Conservation (phyloP, 768 basidiomycete species). For the Tylopilus cervinicoccineus region DNA sequence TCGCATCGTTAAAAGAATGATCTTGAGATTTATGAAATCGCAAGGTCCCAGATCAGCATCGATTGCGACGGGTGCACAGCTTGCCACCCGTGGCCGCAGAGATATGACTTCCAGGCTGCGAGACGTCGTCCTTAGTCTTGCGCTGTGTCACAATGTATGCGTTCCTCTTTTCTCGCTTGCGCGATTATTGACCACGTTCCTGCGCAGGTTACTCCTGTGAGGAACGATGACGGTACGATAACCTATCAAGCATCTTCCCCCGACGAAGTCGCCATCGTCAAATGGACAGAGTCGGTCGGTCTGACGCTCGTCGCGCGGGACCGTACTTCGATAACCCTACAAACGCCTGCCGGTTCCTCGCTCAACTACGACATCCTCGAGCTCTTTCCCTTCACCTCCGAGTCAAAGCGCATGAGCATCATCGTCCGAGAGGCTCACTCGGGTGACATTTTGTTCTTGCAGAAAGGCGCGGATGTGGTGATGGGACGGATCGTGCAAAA, state of each 20-base stretch:
- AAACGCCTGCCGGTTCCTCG: conserved; percentile 58
- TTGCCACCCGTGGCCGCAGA: conserved; percentile 82
- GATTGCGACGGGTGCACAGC: conserved; percentile 68
- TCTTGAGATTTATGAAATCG: conserved; percentile 14
- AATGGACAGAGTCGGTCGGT: conserved; percentile 95
- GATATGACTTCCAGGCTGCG: conserved; percentile 94
- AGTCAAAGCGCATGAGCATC: conserved; percentile 99
- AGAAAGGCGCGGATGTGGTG: conserved; percentile 98
- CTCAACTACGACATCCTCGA: conserved; percentile 84
- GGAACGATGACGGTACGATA: conserved; percentile 89
- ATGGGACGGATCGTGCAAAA: conserved; percentile 93
- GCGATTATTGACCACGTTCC: background rate
- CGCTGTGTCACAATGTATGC: conserved; percentile 91
- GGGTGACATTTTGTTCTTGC: conserved; percentile 83
- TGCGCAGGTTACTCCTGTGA: conserved; percentile 89
- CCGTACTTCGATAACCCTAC: conserved; percentile 84
- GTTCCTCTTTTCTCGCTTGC: conserved; percentile 2
- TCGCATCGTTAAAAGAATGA: background rate
- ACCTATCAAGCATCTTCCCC: conserved; percentile 99
- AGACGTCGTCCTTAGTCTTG: conserved; percentile 90
- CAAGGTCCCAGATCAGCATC: conserved; percentile 50
- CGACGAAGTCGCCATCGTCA: conserved; percentile 97
- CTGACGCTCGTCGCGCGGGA: conserved; percentile 86
- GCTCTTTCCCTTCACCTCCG: conserved; percentile 97
- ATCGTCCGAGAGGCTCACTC: conserved; percentile 76